phyloP scores from a whole-genome alignment of 768 basidiomycete species.

The Mycena vitilis region DNA sequence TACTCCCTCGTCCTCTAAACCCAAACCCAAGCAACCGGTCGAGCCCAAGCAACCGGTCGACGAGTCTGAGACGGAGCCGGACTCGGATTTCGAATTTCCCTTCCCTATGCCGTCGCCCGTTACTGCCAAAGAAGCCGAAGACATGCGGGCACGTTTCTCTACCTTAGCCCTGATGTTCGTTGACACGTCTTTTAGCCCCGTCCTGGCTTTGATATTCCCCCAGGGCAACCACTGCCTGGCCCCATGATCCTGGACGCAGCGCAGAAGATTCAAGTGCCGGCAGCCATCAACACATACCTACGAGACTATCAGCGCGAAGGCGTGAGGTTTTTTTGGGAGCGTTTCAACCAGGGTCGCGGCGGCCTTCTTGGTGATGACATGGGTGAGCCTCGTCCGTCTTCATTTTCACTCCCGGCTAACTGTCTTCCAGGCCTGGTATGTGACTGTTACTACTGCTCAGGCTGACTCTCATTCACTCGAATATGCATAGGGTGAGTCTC shows the following conservation, averaged over 20 bases:
- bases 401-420: not conserved
- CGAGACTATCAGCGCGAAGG: conserved; percentile 93
- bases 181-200: conserved; percentile 46
- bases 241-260: conserved; percentile 64
- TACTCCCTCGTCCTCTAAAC: not conserved
- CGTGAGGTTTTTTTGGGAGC: conserved; percentile 80
- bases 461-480: not conserved
- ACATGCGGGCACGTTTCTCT: not conserved
- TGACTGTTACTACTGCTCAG: not conserved
- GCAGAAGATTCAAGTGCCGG: conserved; percentile 65
- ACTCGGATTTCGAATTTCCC: conserved; percentile 35
- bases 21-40: conserved; percentile 37
- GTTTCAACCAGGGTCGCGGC: conserved; percentile 75
- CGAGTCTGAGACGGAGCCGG: conserved; percentile 54
- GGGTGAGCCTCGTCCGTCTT: conserved; percentile 68
- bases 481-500: conserved; percentile 6
- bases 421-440: conserved; percentile 10
- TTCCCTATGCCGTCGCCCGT: no score
- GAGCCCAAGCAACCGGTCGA: conserved; percentile 42
- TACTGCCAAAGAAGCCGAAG: not conserved
- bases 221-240: conserved; percentile 54
- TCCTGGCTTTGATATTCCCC: conserved; percentile 65
- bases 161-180: no score
- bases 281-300: conserved; percentile 85
- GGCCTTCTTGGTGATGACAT: conserved; percentile 96